Percentiles rank a stretch among this genome's conserved stretches.
phyloP scores from a whole-genome alignment of 2,329 filamentous ascomycete genomes.

The Juglanconis juglandina region DNA sequence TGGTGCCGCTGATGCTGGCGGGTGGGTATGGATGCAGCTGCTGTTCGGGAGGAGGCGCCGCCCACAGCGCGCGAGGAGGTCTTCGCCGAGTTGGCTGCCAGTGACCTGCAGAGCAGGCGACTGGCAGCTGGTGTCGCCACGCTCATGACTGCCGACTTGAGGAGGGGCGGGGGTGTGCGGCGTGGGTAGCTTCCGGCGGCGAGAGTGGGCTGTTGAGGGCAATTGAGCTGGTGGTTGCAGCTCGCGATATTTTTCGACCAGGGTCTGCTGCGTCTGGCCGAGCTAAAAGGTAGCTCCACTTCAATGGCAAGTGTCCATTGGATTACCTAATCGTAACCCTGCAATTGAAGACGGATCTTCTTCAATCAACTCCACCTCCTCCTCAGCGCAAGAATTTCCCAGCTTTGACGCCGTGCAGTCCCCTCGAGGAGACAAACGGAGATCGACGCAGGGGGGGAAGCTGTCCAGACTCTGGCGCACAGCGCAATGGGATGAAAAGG shows the following conservation, averaged over 20 bases:
- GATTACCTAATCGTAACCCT: no score
- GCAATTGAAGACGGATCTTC: no score
- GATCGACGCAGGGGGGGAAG: not conserved
- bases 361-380: conserved; percentile 3
- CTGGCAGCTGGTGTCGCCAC: conserved; percentile 49
- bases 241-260: conserved; percentile 5
- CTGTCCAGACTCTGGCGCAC: not conserved
- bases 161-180: conserved; percentile 14
- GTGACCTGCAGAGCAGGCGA: conserved; percentile 50
- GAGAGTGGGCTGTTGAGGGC: not conserved
- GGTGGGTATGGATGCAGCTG: conserved; percentile 19
- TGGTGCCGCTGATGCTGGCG: conserved; percentile 33
- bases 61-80: conserved; percentile 21
- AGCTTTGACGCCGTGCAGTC: not conserved
- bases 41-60: conserved; percentile 15
- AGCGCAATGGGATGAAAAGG: not conserved
- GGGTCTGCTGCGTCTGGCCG: no score
- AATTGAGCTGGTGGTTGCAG: conserved; percentile 10
- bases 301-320: no score
- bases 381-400: no score
- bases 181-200: not conserved
- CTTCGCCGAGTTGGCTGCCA: conserved; percentile 33
- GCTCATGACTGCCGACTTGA: conserved; percentile 44
- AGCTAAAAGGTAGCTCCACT: no score
- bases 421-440: not conserved